phyloP scores from a whole-genome alignment of 139 green algal genomes.

The Zygnema circumcarinatum region DNA sequence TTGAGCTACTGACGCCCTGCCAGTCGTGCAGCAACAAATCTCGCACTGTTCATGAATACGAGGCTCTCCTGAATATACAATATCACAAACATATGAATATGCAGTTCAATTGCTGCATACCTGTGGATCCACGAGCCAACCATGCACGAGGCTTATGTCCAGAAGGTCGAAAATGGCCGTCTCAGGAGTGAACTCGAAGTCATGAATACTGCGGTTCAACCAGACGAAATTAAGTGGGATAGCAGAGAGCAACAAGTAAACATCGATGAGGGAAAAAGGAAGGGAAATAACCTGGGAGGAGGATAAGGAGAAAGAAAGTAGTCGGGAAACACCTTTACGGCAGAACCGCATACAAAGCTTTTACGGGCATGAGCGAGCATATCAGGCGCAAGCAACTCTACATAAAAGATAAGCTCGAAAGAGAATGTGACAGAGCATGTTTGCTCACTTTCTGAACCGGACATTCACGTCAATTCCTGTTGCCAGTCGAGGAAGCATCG shows the following conservation, averaged over 20 bases:
- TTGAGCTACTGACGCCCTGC: too few relatives aligned
- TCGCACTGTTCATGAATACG: too few relatives aligned
- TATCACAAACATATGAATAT: too few relatives aligned
- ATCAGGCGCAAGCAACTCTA: too few relatives aligned
- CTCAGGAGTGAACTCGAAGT: conserved; percentile 81
- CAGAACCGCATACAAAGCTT: not conserved
- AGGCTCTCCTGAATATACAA: too few relatives aligned
- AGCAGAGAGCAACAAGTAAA: not conserved
- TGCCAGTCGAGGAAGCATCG: conserved; percentile 75
- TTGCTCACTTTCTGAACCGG: conserved; percentile 66
- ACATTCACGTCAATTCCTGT: conserved; percentile 97
- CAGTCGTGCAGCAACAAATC: too few relatives aligned
- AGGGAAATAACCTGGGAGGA: not conserved
- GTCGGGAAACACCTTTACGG: not conserved
- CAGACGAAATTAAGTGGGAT: not conserved
- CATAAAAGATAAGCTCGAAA: too few relatives aligned
- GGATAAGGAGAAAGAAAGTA: not conserved
- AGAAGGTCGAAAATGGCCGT: conserved; percentile 94
- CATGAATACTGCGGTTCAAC: conserved; percentile 55
- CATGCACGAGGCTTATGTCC: conserved; percentile 88
- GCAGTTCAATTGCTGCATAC: conserved; percentile 53
- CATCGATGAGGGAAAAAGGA: not conserved
- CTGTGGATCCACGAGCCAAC: conserved; percentile 88
- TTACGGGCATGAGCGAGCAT: too few relatives aligned
- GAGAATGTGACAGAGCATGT: too few relatives aligned